These are phyloP conservation scores for Miamiensis avidus DNA, from an alignment of 169 alveolate genomes.

Conservation along the genomic window DNA sequence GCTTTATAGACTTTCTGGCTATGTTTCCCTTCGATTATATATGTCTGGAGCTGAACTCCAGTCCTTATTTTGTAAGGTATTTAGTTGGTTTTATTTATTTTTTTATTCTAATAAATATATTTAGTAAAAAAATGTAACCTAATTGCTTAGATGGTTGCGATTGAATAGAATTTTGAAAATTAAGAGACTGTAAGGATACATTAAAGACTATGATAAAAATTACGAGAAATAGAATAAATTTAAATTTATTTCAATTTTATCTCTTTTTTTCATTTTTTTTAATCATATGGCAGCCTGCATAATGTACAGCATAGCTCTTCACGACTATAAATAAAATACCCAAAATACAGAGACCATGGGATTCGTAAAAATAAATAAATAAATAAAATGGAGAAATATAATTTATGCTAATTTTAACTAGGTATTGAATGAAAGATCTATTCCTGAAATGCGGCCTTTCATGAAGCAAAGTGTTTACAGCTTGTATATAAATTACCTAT, in stretches of 20 bases:
- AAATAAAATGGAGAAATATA: background rate
- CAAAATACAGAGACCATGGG: background rate
- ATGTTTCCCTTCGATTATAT: background rate
- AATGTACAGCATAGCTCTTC: background rate
- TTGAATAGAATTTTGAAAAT: slow-evolving; percentile 40
- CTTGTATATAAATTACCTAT: background rate
- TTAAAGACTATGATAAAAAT: slow-evolving; percentile 28
- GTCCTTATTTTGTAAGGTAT: background rate
- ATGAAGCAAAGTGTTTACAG: background rate
- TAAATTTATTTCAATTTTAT: slow-evolving; percentile 11
- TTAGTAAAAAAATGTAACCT: too few relatives aligned
- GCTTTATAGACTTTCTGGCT: background rate
- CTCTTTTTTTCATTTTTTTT: slow-evolving; percentile 7
- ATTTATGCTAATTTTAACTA: background rate
- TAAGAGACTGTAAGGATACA: slow-evolving; percentile 31
- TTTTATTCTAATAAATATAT: too few relatives aligned
- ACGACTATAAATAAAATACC: too few relatives aligned
- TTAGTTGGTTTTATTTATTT: too few relatives aligned
- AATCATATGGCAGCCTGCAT: slow-evolving; percentile 44
- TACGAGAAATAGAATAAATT: slow-evolving; percentile 22
- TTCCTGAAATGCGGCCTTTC: background rate
- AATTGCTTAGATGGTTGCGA: slow-evolving; percentile 1
- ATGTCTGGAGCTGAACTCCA: too few relatives aligned
- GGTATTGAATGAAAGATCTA: background rate
- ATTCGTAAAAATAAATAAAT: background rate